Conservation (phyloP, 106 monocot species). For the Dendrobium chrysotoxum region DNA sequence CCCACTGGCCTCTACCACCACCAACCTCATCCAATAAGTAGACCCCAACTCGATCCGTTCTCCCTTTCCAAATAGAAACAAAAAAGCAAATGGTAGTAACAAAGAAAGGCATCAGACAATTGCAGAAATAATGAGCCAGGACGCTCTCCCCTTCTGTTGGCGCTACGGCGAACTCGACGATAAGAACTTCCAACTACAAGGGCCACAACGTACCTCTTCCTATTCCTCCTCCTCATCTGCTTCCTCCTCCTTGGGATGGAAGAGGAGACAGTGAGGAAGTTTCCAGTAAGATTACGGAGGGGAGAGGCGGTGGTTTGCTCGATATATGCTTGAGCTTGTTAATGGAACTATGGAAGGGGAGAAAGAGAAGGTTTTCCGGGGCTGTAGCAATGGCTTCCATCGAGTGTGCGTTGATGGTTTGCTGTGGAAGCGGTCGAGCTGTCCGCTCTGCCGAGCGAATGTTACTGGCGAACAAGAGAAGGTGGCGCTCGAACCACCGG, state of each 20-base stretch:
- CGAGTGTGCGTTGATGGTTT: slow-evolving; percentile 64
- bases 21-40: not conserved
- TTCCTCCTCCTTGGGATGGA: slow-evolving; percentile 6
- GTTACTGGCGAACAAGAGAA: not conserved
- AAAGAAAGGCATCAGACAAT: not conserved
- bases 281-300: not conserved
- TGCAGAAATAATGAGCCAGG: not conserved
- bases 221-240: slow-evolving; percentile 20
- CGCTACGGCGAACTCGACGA: slow-evolving; percentile 37
- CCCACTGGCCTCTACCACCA: too few species aligned
- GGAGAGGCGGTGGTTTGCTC: slow-evolving; percentile 34
- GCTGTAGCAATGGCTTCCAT: slow-evolving; percentile 52
- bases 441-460: slow-evolving; percentile 52
- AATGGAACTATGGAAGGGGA: slow-evolving; percentile 39
- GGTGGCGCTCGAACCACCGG: not conserved
- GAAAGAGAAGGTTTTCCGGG: slow-evolving; percentile 54
- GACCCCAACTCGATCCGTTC: not conserved
- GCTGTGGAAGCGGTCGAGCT: slow-evolving; percentile 39
- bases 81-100: not conserved
- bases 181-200: slow-evolving; percentile 31
- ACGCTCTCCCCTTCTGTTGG: slow-evolving; percentile 23
- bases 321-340: slow-evolving; percentile 51
- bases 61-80: not conserved
- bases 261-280: not conserved
- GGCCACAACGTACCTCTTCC: slow-evolving; percentile 14